Base-by-base conservation (phyloP, 2,329 filamentous ascomycete species). In the Tolypocladium capitatum region DNA sequence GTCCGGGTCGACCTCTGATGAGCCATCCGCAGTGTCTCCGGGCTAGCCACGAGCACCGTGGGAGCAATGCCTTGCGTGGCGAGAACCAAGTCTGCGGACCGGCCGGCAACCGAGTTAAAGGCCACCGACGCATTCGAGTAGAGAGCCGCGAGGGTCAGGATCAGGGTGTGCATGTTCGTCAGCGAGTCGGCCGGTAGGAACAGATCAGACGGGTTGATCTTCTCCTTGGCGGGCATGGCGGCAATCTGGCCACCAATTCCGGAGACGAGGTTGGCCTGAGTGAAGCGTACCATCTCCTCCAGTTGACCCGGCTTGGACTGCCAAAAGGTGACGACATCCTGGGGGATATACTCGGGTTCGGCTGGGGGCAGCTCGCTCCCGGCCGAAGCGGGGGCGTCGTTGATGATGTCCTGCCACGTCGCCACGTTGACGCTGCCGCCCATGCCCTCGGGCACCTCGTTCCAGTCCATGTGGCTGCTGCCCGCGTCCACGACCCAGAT, bases 401-500 rank as follows among this genome's bases (percentile, higher is more conserved):
- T 79, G 27, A 96, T 70, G 46, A 97, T 76, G 50, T 96, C 86
- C 59, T 94, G 86, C 90, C 91, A 98, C 14, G 91, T 92, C n/a
- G 82, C 78, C 16, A 96, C 85, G 48, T 85, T 85, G 51, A 94
- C 73, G 52, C 75, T 81, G 49, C 83, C 78, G 16, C 83, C 83
- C 48, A 83, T 82, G 46, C 85, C 84, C 59, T 84, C 78, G 11
- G 90, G 89, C 2, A 90, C 79, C 61, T 91, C 86, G 56, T 87
- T 90, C 90, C 91, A 98, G 66, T 95, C 90, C 75, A 98, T 84
- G 62, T 97, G 91, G 56, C 81, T 80, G 69, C 83, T 96, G 38
- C 88, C 88, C 59, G 88, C 79, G 58, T 96, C 91, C 5, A 94
- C 88, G 13, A 96, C 90, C 87, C 90, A 97, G 56, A 96, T 78